These are phyloP conservation scores for Neopestalotiopsis sp. DNA, from an alignment of 2,329 filamentous ascomycete genomes.

Conservation along the genomic window DNA sequence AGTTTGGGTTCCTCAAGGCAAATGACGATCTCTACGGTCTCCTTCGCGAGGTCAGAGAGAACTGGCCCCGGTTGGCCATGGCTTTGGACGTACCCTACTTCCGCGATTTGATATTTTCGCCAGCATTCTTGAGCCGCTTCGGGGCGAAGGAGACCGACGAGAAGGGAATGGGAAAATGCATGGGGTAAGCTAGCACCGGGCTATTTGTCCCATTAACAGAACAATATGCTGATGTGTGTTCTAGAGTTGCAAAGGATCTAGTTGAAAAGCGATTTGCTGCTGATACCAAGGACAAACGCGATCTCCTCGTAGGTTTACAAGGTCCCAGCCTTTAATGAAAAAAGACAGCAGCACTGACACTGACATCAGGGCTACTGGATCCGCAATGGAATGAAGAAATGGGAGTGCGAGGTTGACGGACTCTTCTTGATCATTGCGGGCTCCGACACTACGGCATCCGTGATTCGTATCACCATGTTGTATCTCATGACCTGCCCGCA, in stretches of 20 bases:
- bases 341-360: neutral
- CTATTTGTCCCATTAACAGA: neutral
- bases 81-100: conserved; percentile 31
- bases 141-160: conserved; percentile 32
- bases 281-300: conserved; percentile 20
- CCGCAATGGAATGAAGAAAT: conserved; percentile 30
- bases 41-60: conserved; percentile 22
- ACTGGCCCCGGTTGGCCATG: conserved; percentile 24
- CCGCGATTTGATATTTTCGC: conserved; percentile 27
- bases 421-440: conserved; percentile 34
- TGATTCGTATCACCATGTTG: conserved; percentile 52
- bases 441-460: conserved; percentile 55
- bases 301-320: conserved; percentile 29
- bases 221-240: neutral
- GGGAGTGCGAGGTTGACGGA: conserved; percentile 32
- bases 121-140: conserved; percentile 26
- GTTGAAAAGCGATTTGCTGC: conserved; percentile 24
- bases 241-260: conserved; percentile 24
- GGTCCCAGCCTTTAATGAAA: neutral
- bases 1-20: conserved; percentile 32
- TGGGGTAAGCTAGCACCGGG: conserved; percentile 17
- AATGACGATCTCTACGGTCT: conserved; percentile 32
- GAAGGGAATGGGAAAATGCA: conserved; percentile 28
- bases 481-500: conserved; percentile 50
- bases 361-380: conserved; percentile 33